Conservation (phyloP, 1,139 yeast species). For the Keqinozyma sinolaborantium region DNA sequence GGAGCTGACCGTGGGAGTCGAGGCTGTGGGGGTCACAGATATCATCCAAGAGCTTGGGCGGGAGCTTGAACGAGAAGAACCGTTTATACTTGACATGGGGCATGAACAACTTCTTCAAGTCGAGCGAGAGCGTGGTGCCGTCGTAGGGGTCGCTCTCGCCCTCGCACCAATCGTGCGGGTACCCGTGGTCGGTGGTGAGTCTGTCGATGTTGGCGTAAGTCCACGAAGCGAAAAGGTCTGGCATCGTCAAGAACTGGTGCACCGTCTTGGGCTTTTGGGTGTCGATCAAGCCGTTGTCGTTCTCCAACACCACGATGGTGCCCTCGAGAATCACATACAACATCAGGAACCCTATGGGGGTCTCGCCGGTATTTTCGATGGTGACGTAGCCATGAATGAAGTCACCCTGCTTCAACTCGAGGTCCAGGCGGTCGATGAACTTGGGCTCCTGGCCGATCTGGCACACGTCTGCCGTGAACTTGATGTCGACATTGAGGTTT, state of each 20-base stretch:
- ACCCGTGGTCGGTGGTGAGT: constrained; percentile 42
- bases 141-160: constrained; percentile 47
- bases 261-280: constrained; percentile 22
- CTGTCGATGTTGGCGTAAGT: constrained; percentile 45
- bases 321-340: constrained; percentile 39
- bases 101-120: constrained; percentile 33
- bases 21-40: constrained; percentile 36
- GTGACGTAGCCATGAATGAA: constrained; percentile 36
- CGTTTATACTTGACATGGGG: constrained; percentile 41
- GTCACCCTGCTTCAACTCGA: constrained; percentile 39
- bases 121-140: constrained; percentile 34
- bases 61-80: constrained; percentile 39
- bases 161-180: constrained; percentile 49
- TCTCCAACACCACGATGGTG: constrained; percentile 23
- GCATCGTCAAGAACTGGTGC: constrained; percentile 40
- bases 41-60: constrained; percentile 41
- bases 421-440: constrained; percentile 23
- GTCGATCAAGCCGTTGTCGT: constrained; percentile 25
- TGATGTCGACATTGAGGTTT: constrained; percentile 27
- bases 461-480: constrained; percentile 39
- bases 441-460: constrained; percentile 38
- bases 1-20: constrained; percentile 33
- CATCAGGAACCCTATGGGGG: constrained; percentile 37
- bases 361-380: constrained; percentile 26
- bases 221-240: constrained; percentile 47